These are phyloP conservation scores for Citrullus colocynthis DNA, from an alignment of 306 rosid species.

Conservation along the genomic window DNA sequence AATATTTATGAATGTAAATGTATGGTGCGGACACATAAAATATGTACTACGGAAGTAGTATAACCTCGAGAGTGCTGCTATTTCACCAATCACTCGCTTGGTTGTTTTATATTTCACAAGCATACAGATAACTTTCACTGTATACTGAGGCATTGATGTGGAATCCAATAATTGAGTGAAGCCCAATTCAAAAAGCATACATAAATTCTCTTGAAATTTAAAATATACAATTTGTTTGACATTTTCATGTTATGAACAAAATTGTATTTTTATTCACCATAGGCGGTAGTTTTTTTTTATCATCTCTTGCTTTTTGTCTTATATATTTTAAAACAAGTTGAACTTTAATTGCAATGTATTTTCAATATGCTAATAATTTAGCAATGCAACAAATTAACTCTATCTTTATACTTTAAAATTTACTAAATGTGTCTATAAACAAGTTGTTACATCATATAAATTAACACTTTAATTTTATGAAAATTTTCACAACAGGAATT, in stretches of 20 bases:
- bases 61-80: not conserved
- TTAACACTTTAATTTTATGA: too few relatives aligned
- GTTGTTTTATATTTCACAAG: not conserved
- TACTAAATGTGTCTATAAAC: not conserved
- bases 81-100: not conserved
- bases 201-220: not conserved
- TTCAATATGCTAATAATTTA: too few relatives aligned
- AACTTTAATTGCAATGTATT: too few relatives aligned
- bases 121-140: not conserved
- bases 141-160: not conserved
- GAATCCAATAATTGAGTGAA: slow-evolving; percentile 1
- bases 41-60: too few relatives aligned
- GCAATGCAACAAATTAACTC: too few relatives aligned
- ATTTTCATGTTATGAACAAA: not conserved
- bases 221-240: not conserved
- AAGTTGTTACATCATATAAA: too few relatives aligned
- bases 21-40: too few relatives aligned
- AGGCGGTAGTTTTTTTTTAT: not conserved
- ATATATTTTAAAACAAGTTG: too few relatives aligned
- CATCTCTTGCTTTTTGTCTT: not conserved
- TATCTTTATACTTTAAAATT: too few relatives aligned
- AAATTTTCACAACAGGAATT: too few relatives aligned
- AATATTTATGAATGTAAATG: too few relatives aligned
- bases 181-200: not conserved
- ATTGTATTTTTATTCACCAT: not conserved